Evolutionary conservation across 495 filamentous ascomycete genomes (phyloP), one percentile per base, ranked within the genome.

Genomic region (Hyaloscypha bicolor): DNA sequence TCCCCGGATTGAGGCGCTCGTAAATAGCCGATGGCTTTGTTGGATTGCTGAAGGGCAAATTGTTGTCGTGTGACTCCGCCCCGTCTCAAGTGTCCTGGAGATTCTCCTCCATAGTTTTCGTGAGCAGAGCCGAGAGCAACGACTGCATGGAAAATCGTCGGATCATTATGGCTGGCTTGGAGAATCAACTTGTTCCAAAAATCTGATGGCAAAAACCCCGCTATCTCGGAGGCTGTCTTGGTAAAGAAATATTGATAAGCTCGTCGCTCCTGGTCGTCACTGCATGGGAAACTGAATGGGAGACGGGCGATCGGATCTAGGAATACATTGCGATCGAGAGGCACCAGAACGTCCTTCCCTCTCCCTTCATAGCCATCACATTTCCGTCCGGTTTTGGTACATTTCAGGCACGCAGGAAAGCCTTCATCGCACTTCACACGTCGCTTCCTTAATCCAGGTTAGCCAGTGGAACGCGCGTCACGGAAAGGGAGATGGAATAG

Each of bases 171-270:
- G 31, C 30, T 22, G 8, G 32, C 57, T 22, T 35, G 57, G 33
- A 60, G 32, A 31, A 60, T 37, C n/a, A 60, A 14, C n/a, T 60
- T 22, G 33, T 60, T 35, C 57, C 57, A 60, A 21, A 60, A 39
- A 37, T 60, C 42, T 19, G 42, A 16, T 48, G 42, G 42, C 42
- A 48, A 48, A 19, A 48, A 48, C 9, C 42, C 42, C 16, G 42
- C 42, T 48, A 48, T 48, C 16, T 48, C 42, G 42, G 42, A 14
- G 4, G 42, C 9, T 48, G 42, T 48, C 42, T 48, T 48, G 11
- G 42, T 48, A 19, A 14, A 48, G 42, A 48, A 48, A 19, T 16
- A 48, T 19, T 48, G 42, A 19, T 4, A 48, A 4, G 42, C 42
- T 4, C 16, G 42, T 16, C 42, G 42, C 42, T 48, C 42, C 16